These are phyloP conservation scores for Chernovozyma sophiae-reginae DNA, from an alignment of 1,139 yeast species.

Conservation along the genomic window DNA sequence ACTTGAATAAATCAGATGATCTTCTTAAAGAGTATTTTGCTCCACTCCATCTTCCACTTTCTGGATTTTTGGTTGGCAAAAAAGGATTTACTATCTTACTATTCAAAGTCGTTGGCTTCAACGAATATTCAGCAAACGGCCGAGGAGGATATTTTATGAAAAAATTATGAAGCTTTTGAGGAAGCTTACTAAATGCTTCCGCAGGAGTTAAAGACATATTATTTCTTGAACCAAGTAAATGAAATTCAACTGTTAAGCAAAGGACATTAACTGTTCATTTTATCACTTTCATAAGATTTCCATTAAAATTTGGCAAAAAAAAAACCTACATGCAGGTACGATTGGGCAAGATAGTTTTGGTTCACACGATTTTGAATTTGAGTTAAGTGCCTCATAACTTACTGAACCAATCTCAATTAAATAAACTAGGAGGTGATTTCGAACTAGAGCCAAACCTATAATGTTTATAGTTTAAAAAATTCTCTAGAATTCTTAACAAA, in stretches of 20 bases:
- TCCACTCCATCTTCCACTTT: slow-evolving; percentile 71
- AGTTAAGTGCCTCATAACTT: too few relatives aligned
- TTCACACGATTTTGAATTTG: too few relatives aligned
- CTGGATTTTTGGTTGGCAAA: slow-evolving; percentile 78
- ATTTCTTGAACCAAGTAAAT: too few relatives aligned
- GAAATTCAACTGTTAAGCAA: too few relatives aligned
- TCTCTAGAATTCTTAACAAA: too few relatives aligned
- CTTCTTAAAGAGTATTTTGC: slow-evolving; percentile 80
- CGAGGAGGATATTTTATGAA: slow-evolving; percentile 84
- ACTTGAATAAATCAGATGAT: slow-evolving; percentile 79
- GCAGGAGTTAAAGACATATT: slow-evolving; percentile 25
- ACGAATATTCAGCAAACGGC: slow-evolving; percentile 65
- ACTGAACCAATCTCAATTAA: too few relatives aligned
- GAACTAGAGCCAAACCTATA: too few relatives aligned
- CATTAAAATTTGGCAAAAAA: neutral
- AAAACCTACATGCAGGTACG: neutral
- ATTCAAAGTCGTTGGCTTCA: slow-evolving; percentile 58
- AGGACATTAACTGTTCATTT: too few relatives aligned
- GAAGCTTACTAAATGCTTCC: slow-evolving; percentile 58
- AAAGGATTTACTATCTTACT: slow-evolving; percentile 85
- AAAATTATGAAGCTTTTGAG: slow-evolving; percentile 67
- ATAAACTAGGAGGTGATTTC: too few relatives aligned
- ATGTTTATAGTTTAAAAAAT: too few relatives aligned
- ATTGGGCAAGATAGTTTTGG: too few relatives aligned
- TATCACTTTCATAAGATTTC: neutral